Percentiles rank a stretch among this genome's conserved stretches.
Evolutionary conservation across 2,329 filamentous ascomycete species (phyloP).

Genomic region (Fonsecaea multimorphosa): DNA sequence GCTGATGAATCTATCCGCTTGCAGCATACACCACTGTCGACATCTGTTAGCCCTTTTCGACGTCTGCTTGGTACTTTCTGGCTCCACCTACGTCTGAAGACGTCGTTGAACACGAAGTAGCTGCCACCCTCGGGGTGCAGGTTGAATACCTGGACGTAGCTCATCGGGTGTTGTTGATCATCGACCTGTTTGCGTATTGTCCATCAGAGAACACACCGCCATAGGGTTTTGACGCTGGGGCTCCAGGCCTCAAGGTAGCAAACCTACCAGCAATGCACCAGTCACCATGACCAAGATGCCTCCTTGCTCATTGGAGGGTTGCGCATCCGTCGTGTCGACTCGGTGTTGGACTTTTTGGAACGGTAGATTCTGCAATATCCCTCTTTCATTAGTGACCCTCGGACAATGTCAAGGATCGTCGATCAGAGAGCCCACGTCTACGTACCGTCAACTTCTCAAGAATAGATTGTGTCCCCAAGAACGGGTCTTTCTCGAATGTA

Average conservation of each 20-base stretch:
- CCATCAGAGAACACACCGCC: conserved; percentile 3
- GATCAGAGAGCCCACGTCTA: conserved; percentile 22
- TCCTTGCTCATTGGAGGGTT: conserved; percentile 70
- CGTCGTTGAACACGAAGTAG: conserved; percentile 91
- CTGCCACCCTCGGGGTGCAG: conserved; percentile 73
- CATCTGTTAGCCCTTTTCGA: conserved; percentile 18
- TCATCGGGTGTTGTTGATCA: conserved; percentile 84
- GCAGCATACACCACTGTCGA: conserved; percentile 34
- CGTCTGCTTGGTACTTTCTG: neutral
- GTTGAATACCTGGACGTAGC: conserved; percentile 89
- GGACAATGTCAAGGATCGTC: neutral
- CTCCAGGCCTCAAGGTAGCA: conserved; percentile 39
- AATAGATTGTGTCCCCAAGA: conserved; percentile 70
- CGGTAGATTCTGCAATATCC: conserved; percentile 66
- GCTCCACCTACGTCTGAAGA: conserved; percentile 62
- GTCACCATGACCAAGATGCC: conserved; percentile 88
- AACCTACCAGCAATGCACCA: conserved; percentile 83
- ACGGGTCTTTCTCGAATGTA: conserved; percentile 79
- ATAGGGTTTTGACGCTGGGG: neutral
- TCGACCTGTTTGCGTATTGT: conserved; percentile 67
- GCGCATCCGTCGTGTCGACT: conserved; percentile 78
- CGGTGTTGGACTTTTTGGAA: conserved; percentile 83
- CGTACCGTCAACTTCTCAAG: conserved; percentile 80
- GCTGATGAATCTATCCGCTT: conserved; percentile 13
- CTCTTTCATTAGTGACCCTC: conserved; percentile 10